Percentiles rank a stretch among this genome's conserved stretches.
phyloP scores from a whole-genome alignment of 2,329 filamentous ascomycete genomes.

The Colletotrichum tropicale region DNA sequence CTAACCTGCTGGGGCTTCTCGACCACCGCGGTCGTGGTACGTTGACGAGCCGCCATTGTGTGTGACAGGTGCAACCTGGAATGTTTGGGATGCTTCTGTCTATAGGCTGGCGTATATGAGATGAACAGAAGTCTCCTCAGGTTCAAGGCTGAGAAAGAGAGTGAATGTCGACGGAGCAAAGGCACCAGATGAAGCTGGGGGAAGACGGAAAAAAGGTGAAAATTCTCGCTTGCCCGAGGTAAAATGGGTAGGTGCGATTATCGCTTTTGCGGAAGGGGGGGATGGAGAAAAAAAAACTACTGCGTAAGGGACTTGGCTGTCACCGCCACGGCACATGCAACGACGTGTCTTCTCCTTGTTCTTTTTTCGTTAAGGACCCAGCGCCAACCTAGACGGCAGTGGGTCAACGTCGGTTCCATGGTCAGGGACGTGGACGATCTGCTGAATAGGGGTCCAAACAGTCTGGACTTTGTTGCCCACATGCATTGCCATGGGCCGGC shows the following conservation, averaged over 20 bases:
- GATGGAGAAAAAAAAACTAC: neutral
- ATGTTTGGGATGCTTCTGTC: neutral
- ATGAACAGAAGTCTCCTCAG: neutral
- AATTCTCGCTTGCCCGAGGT: slow-evolving; percentile 10
- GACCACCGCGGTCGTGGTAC: slow-evolving; percentile 16
- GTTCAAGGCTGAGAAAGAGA: neutral
- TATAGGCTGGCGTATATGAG: neutral
- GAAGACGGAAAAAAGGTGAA: neutral
- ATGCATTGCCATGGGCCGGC: neutral
- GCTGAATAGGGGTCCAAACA: slow-evolving; percentile 17
- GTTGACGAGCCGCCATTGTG: slow-evolving; percentile 13
- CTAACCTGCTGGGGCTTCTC: slow-evolving; percentile 20
- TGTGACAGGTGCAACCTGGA: neutral
- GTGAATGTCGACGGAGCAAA: neutral
- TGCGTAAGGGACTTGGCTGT: neutral
- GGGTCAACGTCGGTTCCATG: neutral
- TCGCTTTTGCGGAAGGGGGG: neutral
- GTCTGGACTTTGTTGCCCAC: neutral
- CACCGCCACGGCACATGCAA: slow-evolving; percentile 2
- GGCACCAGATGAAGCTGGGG: neutral
- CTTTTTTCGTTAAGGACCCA: neutral
- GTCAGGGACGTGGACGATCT: neutral
- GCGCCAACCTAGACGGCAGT: neutral
- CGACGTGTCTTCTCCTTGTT: slow-evolving; percentile 9
- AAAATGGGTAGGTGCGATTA: neutral